Conservation (phyloP, 805 yeast species). For the Saturnispora galanensis region DNA sequence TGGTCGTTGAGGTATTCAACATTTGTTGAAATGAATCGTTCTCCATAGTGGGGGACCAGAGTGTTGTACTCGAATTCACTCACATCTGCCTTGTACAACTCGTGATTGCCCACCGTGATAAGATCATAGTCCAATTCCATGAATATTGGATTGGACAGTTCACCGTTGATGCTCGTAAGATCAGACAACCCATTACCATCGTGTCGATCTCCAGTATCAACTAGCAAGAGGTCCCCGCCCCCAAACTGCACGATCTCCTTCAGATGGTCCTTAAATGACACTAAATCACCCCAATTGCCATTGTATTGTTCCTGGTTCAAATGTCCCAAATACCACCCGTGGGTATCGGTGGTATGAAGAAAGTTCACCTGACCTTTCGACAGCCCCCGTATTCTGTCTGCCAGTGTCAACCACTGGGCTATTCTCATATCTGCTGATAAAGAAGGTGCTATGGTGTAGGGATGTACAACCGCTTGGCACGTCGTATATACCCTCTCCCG, state of each 20-base stretch:
- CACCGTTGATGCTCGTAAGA: slow-evolving; percentile 65
- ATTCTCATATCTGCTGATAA: too few species aligned
- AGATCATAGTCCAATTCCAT: slow-evolving; percentile 61
- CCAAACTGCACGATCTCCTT: slow-evolving; percentile 21
- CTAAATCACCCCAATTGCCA: slow-evolving; percentile 89
- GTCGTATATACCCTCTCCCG: too few species aligned
- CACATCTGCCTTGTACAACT: slow-evolving; percentile 59
- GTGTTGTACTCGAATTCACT: slow-evolving; percentile 55
- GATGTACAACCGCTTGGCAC: too few species aligned
- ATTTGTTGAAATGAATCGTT: slow-evolving; percentile 60
- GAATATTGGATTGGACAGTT: slow-evolving; percentile 51
- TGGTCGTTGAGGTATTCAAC: slow-evolving; percentile 45
- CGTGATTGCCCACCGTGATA: slow-evolving; percentile 86
- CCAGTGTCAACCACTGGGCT: not conserved
- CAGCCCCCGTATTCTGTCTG: slow-evolving; percentile 2
- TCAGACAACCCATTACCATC: slow-evolving; percentile 92
- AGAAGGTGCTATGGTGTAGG: too few species aligned
- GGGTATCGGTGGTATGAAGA: slow-evolving; percentile 93
- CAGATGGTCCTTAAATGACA: slow-evolving; percentile 54
- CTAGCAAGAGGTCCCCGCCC: slow-evolving; percentile 55
- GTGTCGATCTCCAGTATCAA: slow-evolving; percentile 90
- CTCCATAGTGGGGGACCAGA: slow-evolving; percentile 50
- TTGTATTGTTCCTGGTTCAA: slow-evolving; percentile 62
- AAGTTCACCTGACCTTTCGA: slow-evolving; percentile 69
- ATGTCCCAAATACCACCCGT: slow-evolving; percentile 95